A percentile compares a stretch with the other conserved stretches of the same genome.
phyloP scores from a whole-genome alignment of 2,329 filamentous ascomycete genomes.

The Pseudogymnoascus sp. region DNA sequence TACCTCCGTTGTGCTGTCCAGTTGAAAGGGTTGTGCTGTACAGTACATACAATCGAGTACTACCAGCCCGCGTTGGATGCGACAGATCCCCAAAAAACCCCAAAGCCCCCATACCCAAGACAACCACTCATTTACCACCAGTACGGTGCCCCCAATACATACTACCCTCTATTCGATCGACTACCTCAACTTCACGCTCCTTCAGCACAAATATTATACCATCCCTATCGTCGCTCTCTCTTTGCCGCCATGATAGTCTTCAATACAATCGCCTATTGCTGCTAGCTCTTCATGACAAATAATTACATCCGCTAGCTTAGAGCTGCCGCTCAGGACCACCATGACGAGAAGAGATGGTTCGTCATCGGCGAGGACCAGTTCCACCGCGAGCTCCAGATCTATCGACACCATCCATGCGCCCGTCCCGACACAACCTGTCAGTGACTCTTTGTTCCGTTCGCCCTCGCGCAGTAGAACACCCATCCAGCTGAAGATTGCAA shows the following conservation, averaged over 20 bases:
- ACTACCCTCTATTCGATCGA: neutral
- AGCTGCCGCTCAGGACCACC: neutral
- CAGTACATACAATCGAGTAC: too few species aligned
- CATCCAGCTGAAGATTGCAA: conserved; percentile 49
- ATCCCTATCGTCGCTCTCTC: neutral
- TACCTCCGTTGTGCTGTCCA: neutral
- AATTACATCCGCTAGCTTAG: neutral
- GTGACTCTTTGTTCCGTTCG: conserved; percentile 23
- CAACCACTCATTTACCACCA: neutral
- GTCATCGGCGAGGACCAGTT: conserved; percentile 36
- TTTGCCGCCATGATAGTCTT: conserved; percentile 1
- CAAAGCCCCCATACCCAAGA: neutral
- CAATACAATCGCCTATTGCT: neutral
- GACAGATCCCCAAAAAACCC: neutral
- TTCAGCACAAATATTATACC: neutral
- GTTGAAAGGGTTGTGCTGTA: neutral
- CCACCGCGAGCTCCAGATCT: conserved; percentile 57
- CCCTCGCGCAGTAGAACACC: conserved; percentile 29
- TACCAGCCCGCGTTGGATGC: neutral
- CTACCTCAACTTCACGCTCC: neutral
- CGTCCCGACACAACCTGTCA: conserved; percentile 15
- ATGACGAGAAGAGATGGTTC: conserved; percentile 4
- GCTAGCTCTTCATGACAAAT: conserved; percentile 3
- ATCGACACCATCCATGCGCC: conserved; percentile 52
- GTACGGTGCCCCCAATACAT: neutral